These are phyloP conservation scores for Trypethelium eluteriae DNA, from an alignment of 495 filamentous ascomycete species.

Conservation along the genomic window DNA sequence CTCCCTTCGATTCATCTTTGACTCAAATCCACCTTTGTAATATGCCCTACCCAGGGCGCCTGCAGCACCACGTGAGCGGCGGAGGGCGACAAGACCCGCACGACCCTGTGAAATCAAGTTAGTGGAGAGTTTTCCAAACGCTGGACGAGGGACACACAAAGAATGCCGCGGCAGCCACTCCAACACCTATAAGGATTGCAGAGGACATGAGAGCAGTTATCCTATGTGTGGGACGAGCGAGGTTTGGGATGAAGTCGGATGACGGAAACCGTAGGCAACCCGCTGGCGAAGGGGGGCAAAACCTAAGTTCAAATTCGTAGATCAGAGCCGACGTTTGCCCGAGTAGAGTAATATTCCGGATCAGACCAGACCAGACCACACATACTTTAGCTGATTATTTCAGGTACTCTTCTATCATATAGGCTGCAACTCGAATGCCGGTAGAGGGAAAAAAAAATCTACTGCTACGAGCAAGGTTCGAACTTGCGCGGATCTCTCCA, in stretches of 20 bases:
- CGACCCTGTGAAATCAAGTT: slow-evolving; percentile 54
- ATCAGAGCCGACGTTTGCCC: too few relatives aligned
- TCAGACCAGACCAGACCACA: too few relatives aligned
- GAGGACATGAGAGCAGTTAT: slow-evolving; percentile 55
- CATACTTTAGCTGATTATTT: too few relatives aligned
- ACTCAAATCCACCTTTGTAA: slow-evolving; percentile 97
- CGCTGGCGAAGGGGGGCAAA: too few relatives aligned
- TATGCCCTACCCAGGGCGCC: slow-evolving; percentile 69
- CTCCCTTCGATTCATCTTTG: slow-evolving; percentile 83
- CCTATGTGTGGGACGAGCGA: not conserved
- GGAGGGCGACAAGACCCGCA: slow-evolving; percentile 80
- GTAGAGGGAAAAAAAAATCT: not conserved
- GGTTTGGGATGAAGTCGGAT: not conserved
- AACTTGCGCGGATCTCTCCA: slow-evolving; percentile 15
- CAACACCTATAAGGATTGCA: slow-evolving; percentile 65
- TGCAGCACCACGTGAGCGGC: slow-evolving; percentile 59
- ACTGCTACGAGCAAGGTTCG: slow-evolving; percentile 11
- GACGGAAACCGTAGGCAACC: not conserved
- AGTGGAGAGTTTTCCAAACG: slow-evolving; percentile 13
- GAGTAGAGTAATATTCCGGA: too few relatives aligned
- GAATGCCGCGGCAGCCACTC: slow-evolving; percentile 52
- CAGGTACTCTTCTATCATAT: not conserved
- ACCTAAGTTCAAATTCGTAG: too few relatives aligned
- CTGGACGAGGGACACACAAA: slow-evolving; percentile 34
- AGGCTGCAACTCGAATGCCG: not conserved